phyloP scores from a whole-genome alignment of 305 asterid species.

The Salvia sclarea region DNA sequence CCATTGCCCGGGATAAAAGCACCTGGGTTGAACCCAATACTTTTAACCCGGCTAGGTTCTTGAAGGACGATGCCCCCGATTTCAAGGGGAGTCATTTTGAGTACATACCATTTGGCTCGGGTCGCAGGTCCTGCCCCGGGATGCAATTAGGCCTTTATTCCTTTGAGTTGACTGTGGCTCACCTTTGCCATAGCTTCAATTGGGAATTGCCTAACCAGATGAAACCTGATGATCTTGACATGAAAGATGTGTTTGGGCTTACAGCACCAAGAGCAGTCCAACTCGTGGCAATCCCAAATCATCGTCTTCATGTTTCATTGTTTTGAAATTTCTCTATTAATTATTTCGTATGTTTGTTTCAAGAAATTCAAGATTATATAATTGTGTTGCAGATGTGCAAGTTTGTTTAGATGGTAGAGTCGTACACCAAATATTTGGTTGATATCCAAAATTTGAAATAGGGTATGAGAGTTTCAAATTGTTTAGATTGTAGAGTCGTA shows the following conservation, averaged over 20 bases:
- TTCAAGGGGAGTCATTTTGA: constrained; percentile 48
- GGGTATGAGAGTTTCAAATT: not conserved
- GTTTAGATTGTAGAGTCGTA: too few species aligned
- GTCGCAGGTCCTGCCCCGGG: constrained; percentile 56
- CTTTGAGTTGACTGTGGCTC: constrained; percentile 42
- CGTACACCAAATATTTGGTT: too few species aligned
- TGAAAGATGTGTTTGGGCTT: constrained; percentile 46
- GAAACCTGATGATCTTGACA: constrained; percentile 38
- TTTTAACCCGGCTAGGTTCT: constrained; percentile 38
- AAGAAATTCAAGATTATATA: not conserved
- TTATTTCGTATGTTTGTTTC: not conserved
- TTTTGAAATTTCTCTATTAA: not conserved
- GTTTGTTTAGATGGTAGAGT: not conserved
- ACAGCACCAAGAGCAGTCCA: constrained; percentile 41
- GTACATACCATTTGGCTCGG: constrained; percentile 58
- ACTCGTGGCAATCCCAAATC: constrained; percentile 37
- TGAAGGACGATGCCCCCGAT: constrained; percentile 17
- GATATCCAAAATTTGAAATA: too few species aligned
- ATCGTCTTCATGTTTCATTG: constrained; percentile 32
- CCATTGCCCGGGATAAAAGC: constrained; percentile 41
- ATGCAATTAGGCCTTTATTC: constrained; percentile 47
- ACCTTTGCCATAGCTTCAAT: constrained; percentile 40
- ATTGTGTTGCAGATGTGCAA: not conserved
- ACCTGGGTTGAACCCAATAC: constrained; percentile 38
- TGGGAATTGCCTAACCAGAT: constrained; percentile 42